phyloP scores from a whole-genome alignment of 306 rosid genomes.

The Mimosa pudica region DNA sequence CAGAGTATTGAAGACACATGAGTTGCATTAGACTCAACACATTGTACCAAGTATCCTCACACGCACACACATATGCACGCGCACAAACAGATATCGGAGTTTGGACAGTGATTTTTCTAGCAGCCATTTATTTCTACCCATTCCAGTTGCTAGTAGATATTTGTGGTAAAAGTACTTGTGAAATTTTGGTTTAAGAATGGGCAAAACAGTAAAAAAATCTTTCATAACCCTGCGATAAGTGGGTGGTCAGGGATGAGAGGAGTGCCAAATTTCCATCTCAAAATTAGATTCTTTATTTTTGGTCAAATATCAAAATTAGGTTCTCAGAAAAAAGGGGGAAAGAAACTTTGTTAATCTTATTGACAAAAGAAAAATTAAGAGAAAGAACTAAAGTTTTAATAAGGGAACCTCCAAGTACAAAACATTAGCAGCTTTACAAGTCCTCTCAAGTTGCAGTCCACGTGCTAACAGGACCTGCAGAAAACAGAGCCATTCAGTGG shows the following conservation, averaged over 20 bases:
- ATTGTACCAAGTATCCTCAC: no score
- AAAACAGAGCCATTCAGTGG: not conserved
- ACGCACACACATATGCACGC: no score
- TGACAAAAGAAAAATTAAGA: not conserved
- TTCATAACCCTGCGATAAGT: not conserved
- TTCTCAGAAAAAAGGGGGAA: not conserved
- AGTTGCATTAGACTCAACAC: no score
- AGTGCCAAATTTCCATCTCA: not conserved
- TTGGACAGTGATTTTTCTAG: not conserved
- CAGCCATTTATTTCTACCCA: not conserved
- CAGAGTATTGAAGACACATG: no score
- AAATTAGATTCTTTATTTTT: not conserved
- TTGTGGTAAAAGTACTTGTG: not conserved
- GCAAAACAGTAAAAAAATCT: not conserved
- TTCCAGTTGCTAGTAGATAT: not conserved
- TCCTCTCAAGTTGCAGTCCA: slow-evolving; percentile 86
- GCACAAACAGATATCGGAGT: no score
- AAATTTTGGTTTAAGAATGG: not conserved
- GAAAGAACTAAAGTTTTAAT: not conserved
- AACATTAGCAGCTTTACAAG: slow-evolving; percentile 65
- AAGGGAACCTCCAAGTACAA: slow-evolving; percentile 59
- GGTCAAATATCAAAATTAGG: not conserved
- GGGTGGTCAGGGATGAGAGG: not conserved
- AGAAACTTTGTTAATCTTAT: not conserved
- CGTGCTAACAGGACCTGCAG: slow-evolving; percentile 74